Evolutionary conservation across 2,329 filamentous ascomycete species (phyloP).

Genomic region (Parafenestella ontariensis): DNA sequence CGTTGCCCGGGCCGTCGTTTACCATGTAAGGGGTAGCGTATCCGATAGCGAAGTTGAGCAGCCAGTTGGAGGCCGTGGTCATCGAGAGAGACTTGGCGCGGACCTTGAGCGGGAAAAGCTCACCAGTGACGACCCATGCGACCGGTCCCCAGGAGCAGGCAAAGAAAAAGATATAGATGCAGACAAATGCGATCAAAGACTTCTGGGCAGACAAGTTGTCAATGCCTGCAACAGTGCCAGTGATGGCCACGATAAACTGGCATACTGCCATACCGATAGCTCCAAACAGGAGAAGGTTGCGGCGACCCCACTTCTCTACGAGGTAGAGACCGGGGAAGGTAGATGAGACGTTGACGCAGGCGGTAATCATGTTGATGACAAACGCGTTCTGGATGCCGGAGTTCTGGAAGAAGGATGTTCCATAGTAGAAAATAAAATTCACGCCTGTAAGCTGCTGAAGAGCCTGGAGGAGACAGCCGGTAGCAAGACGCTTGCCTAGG

Average conservation of each 20-base stretch:
- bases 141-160: constrained; percentile 80
- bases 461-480: constrained; percentile 77
- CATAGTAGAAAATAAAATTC: constrained; percentile 55
- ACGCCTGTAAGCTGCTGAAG: constrained; percentile 74
- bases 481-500: constrained; percentile 68
- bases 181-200: constrained; percentile 55
- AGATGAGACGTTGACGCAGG: constrained; percentile 77
- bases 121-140: constrained; percentile 65
- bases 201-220: constrained; percentile 49
- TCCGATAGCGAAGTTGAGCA: constrained; percentile 59
- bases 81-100: constrained; percentile 58
- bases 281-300: constrained; percentile 75
- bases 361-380: constrained; percentile 75
- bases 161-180: constrained; percentile 82
- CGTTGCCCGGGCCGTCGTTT: constrained; percentile 60
- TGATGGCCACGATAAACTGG: constrained; percentile 53
- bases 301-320: constrained; percentile 81
- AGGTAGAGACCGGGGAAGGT: constrained; percentile 77
- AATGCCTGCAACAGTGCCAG: constrained; percentile 47
- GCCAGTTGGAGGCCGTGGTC: constrained; percentile 65
- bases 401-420: constrained; percentile 51
- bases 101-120: constrained; percentile 56
- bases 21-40: constrained; percentile 76
- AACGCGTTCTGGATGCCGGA: constrained; percentile 61
- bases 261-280: constrained; percentile 71